phyloP scores from a whole-genome alignment of 2,329 filamentous ascomycete species.

The Chaetomium olivaceum region DNA sequence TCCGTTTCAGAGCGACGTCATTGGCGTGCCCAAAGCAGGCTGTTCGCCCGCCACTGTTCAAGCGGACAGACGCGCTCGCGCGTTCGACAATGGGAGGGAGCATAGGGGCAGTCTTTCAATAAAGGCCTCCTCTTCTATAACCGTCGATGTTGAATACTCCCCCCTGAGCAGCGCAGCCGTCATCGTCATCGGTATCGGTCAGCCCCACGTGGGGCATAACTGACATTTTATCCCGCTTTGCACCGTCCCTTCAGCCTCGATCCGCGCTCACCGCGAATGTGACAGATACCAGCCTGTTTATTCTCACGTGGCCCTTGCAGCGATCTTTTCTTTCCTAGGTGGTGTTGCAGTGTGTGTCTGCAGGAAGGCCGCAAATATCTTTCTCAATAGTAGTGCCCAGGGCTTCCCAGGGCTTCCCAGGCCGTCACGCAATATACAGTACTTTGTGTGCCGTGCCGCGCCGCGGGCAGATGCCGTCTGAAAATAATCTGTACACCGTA shows the following conservation, averaged over 20 bases:
- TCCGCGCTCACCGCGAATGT: not conserved
- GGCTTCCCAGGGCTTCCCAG: not conserved
- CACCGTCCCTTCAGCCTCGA: not conserved
- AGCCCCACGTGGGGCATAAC: not conserved
- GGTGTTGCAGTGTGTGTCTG: not conserved
- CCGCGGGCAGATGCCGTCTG: not conserved
- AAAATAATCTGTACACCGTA: not conserved
- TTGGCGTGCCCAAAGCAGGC: constrained; percentile 26
- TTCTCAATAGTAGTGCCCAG: not conserved
- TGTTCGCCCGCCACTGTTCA: constrained; percentile 2
- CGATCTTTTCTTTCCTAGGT: not conserved
- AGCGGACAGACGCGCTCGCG: not conserved
- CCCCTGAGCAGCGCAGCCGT: not conserved
- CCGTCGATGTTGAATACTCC: not conserved
- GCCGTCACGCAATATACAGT: not conserved
- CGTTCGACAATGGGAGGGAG: too few species aligned
- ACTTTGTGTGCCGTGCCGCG: not conserved
- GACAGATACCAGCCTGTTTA: not conserved
- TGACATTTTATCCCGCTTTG: not conserved
- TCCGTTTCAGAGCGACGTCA: constrained; percentile 31
- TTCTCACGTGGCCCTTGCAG: constrained; percentile 10
- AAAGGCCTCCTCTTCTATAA: not conserved
- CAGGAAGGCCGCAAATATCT: not conserved
- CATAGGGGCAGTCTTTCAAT: not conserved
- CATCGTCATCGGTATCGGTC: not conserved